Base-by-base conservation (phyloP, 371 early-diverging fungal species). In the Rhizomucor pusillus region DNA sequence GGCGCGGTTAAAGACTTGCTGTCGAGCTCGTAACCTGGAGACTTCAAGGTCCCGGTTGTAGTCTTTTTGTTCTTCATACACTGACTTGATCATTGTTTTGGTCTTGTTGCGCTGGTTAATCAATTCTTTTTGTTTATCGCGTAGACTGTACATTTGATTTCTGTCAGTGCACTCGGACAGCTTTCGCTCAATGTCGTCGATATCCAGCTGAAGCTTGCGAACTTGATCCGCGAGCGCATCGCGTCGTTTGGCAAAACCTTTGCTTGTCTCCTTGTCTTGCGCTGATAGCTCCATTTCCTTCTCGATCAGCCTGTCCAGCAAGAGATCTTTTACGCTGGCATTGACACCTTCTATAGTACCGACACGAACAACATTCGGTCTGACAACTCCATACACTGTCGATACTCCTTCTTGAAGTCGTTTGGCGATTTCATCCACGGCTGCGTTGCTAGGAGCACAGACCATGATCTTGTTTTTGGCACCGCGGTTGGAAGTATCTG, bases 371-470 rank as follows among this genome's bases (percentile, higher is more conserved):
- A 94, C 79, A 14, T 84, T 85, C 1, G 93, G 93, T 1, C 62
- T 65, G 18, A 78, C 81, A 4, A 67, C 62, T 1, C 89, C 90
- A 1, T 60, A 20, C 0, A 69, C 69, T 16, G 84, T 81, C 16
- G 73, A 57, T 7, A 91, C 75, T 9, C 90, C 91, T n/a, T 78
- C 76, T 58, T 78, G 85, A 5, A 92, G 61, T n/a, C 91, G 85
- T 56, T 88, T 86, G 23, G 91, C 90, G 56, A 98, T 89, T 73
- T 98, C 97, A 64, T 99, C 99, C 25, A 95, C 92, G 0, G 98
- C 99, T 0, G 98, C 97, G 66, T 99, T 99, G 59, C 90, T 90
- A 1, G 99, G 99, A 4, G 99, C 97, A 63, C 98, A 96, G 7
- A 97, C 87, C 1, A 99, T 68, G 11, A 99, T 69, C 52, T 87